These are phyloP conservation scores for Blastobotrys elegans DNA, from an alignment of 1,139 yeast species.

Conservation along the genomic window DNA sequence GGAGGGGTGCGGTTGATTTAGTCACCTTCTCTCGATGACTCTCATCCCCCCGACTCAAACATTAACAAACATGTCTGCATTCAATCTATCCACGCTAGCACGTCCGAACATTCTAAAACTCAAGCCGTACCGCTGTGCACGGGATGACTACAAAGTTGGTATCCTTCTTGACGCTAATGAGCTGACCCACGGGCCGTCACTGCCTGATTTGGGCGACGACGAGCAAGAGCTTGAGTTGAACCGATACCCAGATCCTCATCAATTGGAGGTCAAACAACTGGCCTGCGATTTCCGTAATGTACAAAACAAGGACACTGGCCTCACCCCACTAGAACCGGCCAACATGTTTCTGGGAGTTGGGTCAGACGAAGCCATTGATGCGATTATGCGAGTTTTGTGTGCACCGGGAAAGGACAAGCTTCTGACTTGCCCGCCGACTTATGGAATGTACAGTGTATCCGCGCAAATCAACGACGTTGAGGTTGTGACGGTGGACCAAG, in stretches of 20 bases:
- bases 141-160: slow-evolving; percentile 88
- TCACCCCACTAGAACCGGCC: slow-evolving; percentile 44
- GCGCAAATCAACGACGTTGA: slow-evolving; percentile 85
- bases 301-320: slow-evolving; percentile 28
- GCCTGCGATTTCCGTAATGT: slow-evolving; percentile 66
- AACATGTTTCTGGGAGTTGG: slow-evolving; percentile 95
- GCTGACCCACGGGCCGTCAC: slow-evolving; percentile 87
- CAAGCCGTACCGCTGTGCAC: slow-evolving; percentile 92
- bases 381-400: slow-evolving; percentile 80
- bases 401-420: slow-evolving; percentile 78
- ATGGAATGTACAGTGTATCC: slow-evolving; percentile 93
- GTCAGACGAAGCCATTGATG: slow-evolving; percentile 92
- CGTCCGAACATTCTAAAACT: slow-evolving; percentile 78
- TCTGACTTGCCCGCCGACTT: slow-evolving; percentile 89
- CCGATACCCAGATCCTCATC: slow-evolving; percentile 97
- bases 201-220: slow-evolving; percentile 37
- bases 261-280: slow-evolving; percentile 66
- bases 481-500: slow-evolving; percentile 65
- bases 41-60: too few species aligned
- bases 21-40: too few species aligned
- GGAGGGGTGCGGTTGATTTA: too few species aligned
- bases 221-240: slow-evolving; percentile 52
- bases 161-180: slow-evolving; percentile 91
- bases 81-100: slow-evolving; percentile 55
- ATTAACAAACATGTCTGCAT: slow-evolving; percentile 37